These are phyloP conservation scores for Verticillium zaregamsianum DNA, from an alignment of 2,329 filamentous ascomycete species.

Conservation along the genomic window DNA sequence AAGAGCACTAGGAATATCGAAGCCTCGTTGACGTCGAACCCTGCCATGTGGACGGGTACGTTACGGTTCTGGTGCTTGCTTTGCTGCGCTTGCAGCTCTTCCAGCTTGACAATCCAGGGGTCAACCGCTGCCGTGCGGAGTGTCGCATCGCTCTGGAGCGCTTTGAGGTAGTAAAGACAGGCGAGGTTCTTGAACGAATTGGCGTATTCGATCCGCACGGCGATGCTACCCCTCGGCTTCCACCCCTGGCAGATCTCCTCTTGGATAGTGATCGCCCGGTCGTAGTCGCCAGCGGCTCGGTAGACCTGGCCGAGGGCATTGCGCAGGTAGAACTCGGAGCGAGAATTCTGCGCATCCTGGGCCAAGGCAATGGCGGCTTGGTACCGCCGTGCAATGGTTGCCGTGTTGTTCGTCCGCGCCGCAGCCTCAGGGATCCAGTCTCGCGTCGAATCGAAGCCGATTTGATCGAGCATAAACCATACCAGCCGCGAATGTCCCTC, in stretches of 20 bases:
- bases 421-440: conserved; percentile 38
- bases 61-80: conserved; percentile 31
- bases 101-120: conserved; percentile 28
- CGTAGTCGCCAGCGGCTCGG: conserved; percentile 27
- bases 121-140: conserved; percentile 18
- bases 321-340: conserved; percentile 31
- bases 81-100: conserved; percentile 30
- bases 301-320: conserved; percentile 30
- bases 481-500: conserved; percentile 22
- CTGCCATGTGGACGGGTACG: conserved; percentile 34
- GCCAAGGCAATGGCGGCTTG: conserved; percentile 27
- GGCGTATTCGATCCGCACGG: conserved; percentile 32
- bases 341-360: conserved; percentile 26
- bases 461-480: conserved; percentile 29
- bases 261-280: conserved; percentile 28
- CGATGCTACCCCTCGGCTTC: conserved; percentile 32
- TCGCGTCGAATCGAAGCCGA: conserved; percentile 22
- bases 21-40: conserved; percentile 36
- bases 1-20: conserved; percentile 35
- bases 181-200: conserved; percentile 35
- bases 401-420: conserved; percentile 25
- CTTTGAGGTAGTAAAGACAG: conserved; percentile 22
- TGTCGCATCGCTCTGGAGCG: conserved; percentile 6
- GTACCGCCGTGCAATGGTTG: conserved; percentile 24
- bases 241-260: conserved; percentile 32